These are phyloP conservation scores for Fusarium pseudoanthophilum DNA, from an alignment of 2,329 filamentous ascomycete genomes.

Conservation along the genomic window DNA sequence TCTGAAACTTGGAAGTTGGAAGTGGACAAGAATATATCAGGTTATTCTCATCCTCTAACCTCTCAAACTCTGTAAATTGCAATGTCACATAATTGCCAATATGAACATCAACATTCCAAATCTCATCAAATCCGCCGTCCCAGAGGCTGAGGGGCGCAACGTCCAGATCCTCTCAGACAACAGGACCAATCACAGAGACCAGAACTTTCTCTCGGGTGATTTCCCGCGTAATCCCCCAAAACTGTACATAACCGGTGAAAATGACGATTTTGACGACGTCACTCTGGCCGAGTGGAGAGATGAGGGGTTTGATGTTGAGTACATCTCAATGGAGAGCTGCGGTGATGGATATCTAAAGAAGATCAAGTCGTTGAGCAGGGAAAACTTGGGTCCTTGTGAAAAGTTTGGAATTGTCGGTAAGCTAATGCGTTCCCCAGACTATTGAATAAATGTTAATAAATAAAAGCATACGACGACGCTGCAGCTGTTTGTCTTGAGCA, in stretches of 20 bases:
- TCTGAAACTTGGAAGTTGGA: conserved; percentile 35
- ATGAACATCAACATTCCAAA: conserved; percentile 47
- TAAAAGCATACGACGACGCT: conserved; percentile 50
- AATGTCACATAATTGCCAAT: background rate
- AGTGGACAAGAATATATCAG: conserved; percentile 17
- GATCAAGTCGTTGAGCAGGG: conserved; percentile 48
- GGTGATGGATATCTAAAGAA: conserved; percentile 49
- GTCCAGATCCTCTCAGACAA: conserved; percentile 48
- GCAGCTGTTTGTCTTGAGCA: conserved; percentile 57
- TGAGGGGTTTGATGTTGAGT: conserved; percentile 57
- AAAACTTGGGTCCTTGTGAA: conserved; percentile 53
- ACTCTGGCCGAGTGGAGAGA: conserved; percentile 54
- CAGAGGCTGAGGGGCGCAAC: conserved; percentile 47
- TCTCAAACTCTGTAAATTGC: too few species aligned
- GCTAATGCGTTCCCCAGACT: background rate
- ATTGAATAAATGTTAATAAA: background rate
- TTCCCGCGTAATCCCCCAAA: conserved; percentile 53
- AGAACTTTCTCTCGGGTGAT: conserved; percentile 54
- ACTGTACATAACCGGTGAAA: conserved; percentile 57
- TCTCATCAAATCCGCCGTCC: conserved; percentile 46
- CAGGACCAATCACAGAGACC: conserved; percentile 53
- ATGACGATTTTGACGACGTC: conserved; percentile 53
- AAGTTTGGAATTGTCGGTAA: conserved; percentile 57
- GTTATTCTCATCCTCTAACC: background rate
- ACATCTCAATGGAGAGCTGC: conserved; percentile 53